Base-by-base conservation (phyloP, 192 early-diverging fungal genomes). In the Backusella luteola region DNA sequence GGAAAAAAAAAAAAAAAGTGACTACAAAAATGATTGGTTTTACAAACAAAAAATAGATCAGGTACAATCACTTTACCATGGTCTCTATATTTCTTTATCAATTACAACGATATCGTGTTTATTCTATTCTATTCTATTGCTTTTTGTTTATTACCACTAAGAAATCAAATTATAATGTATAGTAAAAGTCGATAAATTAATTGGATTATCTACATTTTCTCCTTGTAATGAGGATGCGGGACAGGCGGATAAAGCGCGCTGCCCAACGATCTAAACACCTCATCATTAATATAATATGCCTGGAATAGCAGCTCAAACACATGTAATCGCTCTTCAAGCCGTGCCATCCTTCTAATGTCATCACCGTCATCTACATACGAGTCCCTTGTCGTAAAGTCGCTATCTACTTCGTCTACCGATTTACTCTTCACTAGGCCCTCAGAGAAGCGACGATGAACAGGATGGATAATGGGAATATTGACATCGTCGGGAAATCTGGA, bases 201-300 rank as follows among this genome's bases (percentile, higher is more conserved):
- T 32, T 32, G 32, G 32, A 73, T 26, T 52, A 73, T 73, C 29
- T 63, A 63, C 56, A 63, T 63, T 29, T 29, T 39, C 29, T 34
- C 21, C 26, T 34, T 17, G 7, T 73, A 32, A n/a, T 17, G 14
- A 12, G 39, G 0, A 46, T 39, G 29, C 2, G 42, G 42, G 36
- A 29, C 29, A 34, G 56, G 26, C 9, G 56, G 39, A 6, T 76
- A 38, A 39, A 76, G 35, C 2, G 74, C 74, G 44, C 39, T 36
- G 19, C 66, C 67, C 6, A 69, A 38, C 12, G 66, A 68, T 69
- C 42, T 38, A 34, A 77, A 77, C 0, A 77, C 49, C 38, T 77
- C 76, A 69, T 77, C 76, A 36, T 77, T 36, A 14, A 77, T 71
- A 52, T 77, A 77, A 38, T 77, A 77, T 2, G 76, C 41, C 26